Base-by-base conservation (phyloP, 352 stramenopile genomes). In the Stramenopiles sp. region DNA sequence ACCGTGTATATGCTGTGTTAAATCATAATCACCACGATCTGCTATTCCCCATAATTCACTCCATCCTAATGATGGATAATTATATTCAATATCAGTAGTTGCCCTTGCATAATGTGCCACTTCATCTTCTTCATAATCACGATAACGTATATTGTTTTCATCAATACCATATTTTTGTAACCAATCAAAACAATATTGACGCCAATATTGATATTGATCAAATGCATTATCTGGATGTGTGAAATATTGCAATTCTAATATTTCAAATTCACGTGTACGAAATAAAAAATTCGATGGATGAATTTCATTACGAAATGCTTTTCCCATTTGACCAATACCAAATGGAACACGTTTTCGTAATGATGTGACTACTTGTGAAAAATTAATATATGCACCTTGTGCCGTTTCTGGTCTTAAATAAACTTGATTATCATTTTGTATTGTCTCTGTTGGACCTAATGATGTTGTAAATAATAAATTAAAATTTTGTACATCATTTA, bases 51-150 rank as follows among this genome's bases (percentile, higher is more conserved):
- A 95, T 84, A 96, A 99, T 83, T 99, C 96, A 7, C 98, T 92
- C 96, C 96, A 99, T 81, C 95, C 96, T 82, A 97, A 97, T 79
- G 87, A 95, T 73, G 96, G 88, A 86, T 98, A 90, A 80, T 99
- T 98, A n/a, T n/a, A n/a, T 88, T 99, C 96, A 38, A 98, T 85
- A 86, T 99, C 96, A 95, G 95, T 99, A 88, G 96, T 99, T 87
- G 99, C 96, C 33, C 89, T 95, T 27, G 95, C 96, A 86, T 99
- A 99, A 86, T 99, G 96, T 33, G 96, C 96, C 96, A 99, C 99
- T 89, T 99, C 96, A 31, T 95, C 99, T 69, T 92, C 89, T 78
- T 99, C 88, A 86, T 99, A 96, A 88, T 99, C 96, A 78, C 96
- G 94, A 86, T 99, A 99, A 43, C 96, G 93, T 82, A 99, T 84